phyloP scores from a whole-genome alignment of 73 alveolate species.

The Tetrahymena thermophila region DNA sequence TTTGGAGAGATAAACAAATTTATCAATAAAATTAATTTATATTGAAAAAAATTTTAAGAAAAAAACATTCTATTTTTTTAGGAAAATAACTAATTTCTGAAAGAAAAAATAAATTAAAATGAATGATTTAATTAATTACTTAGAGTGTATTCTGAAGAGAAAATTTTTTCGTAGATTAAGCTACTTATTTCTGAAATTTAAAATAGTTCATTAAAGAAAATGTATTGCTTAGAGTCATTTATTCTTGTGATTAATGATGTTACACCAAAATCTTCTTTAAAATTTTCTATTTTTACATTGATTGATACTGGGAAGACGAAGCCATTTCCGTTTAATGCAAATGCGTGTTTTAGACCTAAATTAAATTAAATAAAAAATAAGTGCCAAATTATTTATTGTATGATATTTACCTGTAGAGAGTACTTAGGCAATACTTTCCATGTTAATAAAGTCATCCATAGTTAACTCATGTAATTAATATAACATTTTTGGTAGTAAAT shows the following conservation, averaged over 20 bases:
- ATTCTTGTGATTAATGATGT: not conserved
- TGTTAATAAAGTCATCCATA: not conserved
- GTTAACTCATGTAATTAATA: not conserved
- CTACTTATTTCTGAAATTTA: not conserved
- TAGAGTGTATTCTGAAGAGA: not conserved
- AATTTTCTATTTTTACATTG: not conserved
- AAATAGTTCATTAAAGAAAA: not conserved
- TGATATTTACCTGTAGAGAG: not conserved
- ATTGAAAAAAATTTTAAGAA: no score
- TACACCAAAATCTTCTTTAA: not conserved
- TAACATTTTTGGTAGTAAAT: not conserved
- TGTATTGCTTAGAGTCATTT: not conserved
- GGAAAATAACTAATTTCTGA: no score
- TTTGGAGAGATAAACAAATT: no score
- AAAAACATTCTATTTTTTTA: no score
- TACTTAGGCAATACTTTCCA: not conserved
- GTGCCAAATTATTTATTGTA: no score
- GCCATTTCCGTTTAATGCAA: not conserved
- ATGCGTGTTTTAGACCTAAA: not conserved
- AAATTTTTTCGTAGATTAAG: not conserved
- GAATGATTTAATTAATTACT: no score
- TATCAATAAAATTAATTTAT: no score
- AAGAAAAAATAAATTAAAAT: no score
- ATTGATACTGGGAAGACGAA: not conserved
- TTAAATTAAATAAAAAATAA: no score